A percentile compares a stretch with the other conserved stretches of the same genome.
Evolutionary conservation across 2,329 filamentous ascomycete genomes (phyloP).

Genomic region (Sporothrix pallida): DNA sequence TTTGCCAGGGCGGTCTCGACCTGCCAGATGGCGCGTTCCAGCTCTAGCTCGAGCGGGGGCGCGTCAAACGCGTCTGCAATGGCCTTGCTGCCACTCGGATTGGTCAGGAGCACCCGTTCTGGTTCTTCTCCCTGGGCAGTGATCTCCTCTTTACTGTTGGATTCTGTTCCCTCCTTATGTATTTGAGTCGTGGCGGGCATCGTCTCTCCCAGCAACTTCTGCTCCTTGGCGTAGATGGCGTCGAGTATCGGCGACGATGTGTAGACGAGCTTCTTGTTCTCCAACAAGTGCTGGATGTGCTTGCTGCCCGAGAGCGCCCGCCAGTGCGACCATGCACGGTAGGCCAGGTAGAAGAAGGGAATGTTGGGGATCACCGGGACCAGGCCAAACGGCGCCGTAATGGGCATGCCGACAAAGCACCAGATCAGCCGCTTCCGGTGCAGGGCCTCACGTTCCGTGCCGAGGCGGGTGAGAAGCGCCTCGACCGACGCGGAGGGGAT

Average conservation of each 20-base stretch:
- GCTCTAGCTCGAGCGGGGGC: slow-evolving; percentile 72
- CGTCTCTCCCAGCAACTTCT: slow-evolving; percentile 39
- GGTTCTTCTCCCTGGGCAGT: slow-evolving; percentile 40
- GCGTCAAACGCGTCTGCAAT: slow-evolving; percentile 62
- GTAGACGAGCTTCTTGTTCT: slow-evolving; percentile 71
- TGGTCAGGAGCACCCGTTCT: slow-evolving; percentile 52
- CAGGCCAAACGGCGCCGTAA: slow-evolving; percentile 80
- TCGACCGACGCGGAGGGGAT: slow-evolving; percentile 69
- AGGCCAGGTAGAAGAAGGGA: slow-evolving; percentile 94
- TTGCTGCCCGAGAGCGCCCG: slow-evolving; percentile 82
- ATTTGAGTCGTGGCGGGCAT: slow-evolving; percentile 39
- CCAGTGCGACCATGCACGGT: slow-evolving; percentile 91
- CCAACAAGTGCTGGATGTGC: slow-evolving; percentile 80
- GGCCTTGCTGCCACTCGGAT: slow-evolving; percentile 43
- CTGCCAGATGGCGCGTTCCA: slow-evolving; percentile 78
- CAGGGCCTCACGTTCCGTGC: slow-evolving; percentile 78
- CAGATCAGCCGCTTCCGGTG: slow-evolving; percentile 79
- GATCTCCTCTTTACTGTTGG: slow-evolving; percentile 34
- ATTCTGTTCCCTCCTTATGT: slow-evolving; percentile 23
- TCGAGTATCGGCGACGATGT: slow-evolving; percentile 74
- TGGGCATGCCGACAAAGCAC: slow-evolving; percentile 81
- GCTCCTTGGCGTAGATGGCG: slow-evolving; percentile 64
- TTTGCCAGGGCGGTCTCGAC: slow-evolving; percentile 61
- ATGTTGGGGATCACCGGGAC: slow-evolving; percentile 92
- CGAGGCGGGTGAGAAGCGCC: slow-evolving; percentile 70